These are phyloP conservation scores for Trifolium fragiferum DNA, from an alignment of 306 rosid species.

Conservation along the genomic window DNA sequence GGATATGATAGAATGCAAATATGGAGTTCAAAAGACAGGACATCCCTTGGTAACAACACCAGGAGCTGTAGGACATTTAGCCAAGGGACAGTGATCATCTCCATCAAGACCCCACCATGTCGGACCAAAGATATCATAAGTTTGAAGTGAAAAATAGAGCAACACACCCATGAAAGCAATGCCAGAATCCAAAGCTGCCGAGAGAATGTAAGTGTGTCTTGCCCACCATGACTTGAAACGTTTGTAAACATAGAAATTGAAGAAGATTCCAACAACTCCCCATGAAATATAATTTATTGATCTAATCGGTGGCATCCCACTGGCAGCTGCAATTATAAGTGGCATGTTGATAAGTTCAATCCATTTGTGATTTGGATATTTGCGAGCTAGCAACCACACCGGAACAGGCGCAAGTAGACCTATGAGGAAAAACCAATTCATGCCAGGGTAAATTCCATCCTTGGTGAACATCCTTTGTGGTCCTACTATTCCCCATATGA, in stretches of 20 bases:
- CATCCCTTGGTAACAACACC: conserved; percentile 60
- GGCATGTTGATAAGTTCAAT: conserved; percentile 66
- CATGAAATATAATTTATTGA: conserved; percentile 58
- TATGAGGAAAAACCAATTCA: conserved; percentile 75
- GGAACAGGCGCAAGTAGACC: conserved; percentile 65
- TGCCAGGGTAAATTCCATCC: conserved; percentile 52
- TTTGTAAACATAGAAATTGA: conserved; percentile 58
- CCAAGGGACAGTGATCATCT: conserved; percentile 67
- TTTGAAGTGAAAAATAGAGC: conserved; percentile 63
- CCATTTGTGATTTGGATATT: conserved; percentile 60
- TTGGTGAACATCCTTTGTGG: conserved; percentile 64
- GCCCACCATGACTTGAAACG: conserved; percentile 73
- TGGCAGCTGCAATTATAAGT: conserved; percentile 47
- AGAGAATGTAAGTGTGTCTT: conserved; percentile 65
- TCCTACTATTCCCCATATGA: conserved; percentile 83
- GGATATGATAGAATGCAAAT: neutral
- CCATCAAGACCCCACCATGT: conserved; percentile 64
- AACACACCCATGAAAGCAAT: conserved; percentile 62
- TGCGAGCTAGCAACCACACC: conserved; percentile 51
- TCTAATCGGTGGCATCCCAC: conserved; percentile 50
- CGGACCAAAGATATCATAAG: conserved; percentile 48
- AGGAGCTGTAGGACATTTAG: conserved; percentile 71
- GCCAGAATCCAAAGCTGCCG: conserved; percentile 80
- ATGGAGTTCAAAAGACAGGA: conserved; percentile 44
- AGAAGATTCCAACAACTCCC: conserved; percentile 67